Evolutionary conservation across 768 basidiomycete species (phyloP), one percentile per base, ranked within the genome.

Genomic region (Lenzites betulinus): DNA sequence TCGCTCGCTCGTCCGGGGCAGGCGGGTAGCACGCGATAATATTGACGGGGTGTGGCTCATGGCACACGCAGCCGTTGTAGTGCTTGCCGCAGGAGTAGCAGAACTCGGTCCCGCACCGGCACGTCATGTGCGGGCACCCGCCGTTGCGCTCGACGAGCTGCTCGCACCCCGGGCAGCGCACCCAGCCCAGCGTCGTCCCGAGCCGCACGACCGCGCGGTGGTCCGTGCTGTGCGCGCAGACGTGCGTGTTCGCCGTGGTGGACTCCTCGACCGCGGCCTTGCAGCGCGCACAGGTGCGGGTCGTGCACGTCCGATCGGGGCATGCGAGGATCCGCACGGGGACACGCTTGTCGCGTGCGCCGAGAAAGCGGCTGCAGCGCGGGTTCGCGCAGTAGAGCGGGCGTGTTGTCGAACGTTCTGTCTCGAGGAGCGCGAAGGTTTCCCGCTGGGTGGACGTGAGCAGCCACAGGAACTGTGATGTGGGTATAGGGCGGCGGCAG

Each of bases 111-210:
- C 44, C 44, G 22, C 44, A 46, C 22, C 44, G 44, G 66, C 71
- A 74, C 36, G 67, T 69, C 66, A 72, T 70, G 55, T 73, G 72
- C 54, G 60, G 65, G 62, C 72, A 73, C 2, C 71, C 71, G 20
- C 53, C 38, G 3, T 52, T 36, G 20, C 71, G 65, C 56, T 73
- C 72, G 53, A 72, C 58, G 48, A 72, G 56, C 36, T 66, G 64
- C 56, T 56, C 69, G 67, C 65, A 66, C 18, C 60, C 59, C 15
- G 70, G 70, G 58, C 71, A 73, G 41, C 67, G 67, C 42, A 65
- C 63, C 70, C 64, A 73, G 26, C 67, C 67, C 23, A 58, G 15
- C 18, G 57, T 52, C 30, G 53, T 46, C 23, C 63, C 64, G 5
- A 68, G 61, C 26, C 28, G 57, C 28, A 62, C 44, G 22, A 65